phyloP scores from a whole-genome alignment of 306 rosid genomes.

The Vicia sativa region DNA sequence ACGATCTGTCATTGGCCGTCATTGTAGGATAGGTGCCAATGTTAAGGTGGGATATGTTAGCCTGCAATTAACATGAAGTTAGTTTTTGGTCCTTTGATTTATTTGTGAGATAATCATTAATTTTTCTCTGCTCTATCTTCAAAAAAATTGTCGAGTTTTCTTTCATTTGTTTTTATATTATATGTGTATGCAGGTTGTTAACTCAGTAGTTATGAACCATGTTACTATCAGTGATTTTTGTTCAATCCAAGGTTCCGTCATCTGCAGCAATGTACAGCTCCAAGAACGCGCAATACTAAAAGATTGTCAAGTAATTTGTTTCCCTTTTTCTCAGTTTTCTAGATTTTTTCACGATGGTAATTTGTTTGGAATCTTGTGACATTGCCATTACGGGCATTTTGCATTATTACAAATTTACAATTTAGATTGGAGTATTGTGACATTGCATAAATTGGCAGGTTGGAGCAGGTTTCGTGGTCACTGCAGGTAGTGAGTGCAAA shows the following conservation, averaged over 20 bases:
- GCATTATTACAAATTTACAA: not conserved
- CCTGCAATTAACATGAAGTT: constrained; percentile 32
- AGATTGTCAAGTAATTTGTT: constrained; percentile 82
- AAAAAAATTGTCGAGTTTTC: constrained; percentile 3
- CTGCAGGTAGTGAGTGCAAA: constrained; percentile 86
- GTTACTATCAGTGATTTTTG: constrained; percentile 87
- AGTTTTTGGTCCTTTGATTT: constrained; percentile 25
- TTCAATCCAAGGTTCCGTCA: constrained; percentile 88
- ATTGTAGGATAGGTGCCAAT: constrained; percentile 96
- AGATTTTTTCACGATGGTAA: not conserved
- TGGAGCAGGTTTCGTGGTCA: constrained; percentile 88
- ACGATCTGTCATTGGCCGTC: constrained; percentile 96
- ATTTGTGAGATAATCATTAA: not conserved
- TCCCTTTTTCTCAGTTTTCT: constrained; percentile 12
- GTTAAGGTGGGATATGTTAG: constrained; percentile 71
- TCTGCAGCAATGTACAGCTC: constrained; percentile 95
- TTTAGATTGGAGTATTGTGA: constrained; percentile 33
- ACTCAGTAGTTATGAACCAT: constrained; percentile 92
- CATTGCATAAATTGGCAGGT: constrained; percentile 55
- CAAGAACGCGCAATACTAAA: constrained; percentile 84
- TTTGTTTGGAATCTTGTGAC: not conserved
- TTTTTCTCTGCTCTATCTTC: constrained; percentile 19
- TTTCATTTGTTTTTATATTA: constrained; percentile 7
- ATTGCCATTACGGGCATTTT: constrained; percentile 36
- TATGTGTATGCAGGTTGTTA: constrained; percentile 61